phyloP scores from a whole-genome alignment of 2,329 filamentous ascomycete species.

The Diaporthe citriasiana region DNA sequence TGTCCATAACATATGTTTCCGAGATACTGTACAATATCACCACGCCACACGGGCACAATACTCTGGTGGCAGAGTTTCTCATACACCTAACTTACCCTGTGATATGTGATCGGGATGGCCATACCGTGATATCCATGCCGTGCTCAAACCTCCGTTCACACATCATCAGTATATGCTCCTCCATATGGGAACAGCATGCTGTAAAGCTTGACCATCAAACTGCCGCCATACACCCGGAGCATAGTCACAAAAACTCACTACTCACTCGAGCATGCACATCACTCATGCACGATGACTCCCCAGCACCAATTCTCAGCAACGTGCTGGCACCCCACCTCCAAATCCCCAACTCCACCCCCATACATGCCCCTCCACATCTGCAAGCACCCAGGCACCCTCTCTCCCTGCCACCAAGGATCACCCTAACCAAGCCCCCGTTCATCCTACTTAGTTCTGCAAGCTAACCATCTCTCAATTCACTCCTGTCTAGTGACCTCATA shows the following conservation, averaged over 20 bases:
- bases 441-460: neutral
- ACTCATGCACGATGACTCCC: neutral
- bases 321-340: neutral
- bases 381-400: neutral
- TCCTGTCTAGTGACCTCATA: neutral
- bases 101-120: constrained; percentile 38
- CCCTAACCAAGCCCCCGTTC: neutral
- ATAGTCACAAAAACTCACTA: too few relatives aligned
- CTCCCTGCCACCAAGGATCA: neutral
- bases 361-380: neutral
- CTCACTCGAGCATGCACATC: neutral
- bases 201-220: neutral
- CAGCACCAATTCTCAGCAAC: neutral
- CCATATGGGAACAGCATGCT: neutral
- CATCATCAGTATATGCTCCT: neutral
- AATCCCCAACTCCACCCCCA: neutral
- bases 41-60: neutral
- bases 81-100: neutral
- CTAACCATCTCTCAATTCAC: neutral
- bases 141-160: neutral
- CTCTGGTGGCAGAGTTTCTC: neutral
- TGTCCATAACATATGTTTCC: constrained; percentile 34
- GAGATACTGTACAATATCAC: constrained; percentile 33
- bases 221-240: neutral
- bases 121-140: constrained; percentile 37